Conservation (phyloP, 352 stramenopile species). For the Blastocystis sp. region DNA sequence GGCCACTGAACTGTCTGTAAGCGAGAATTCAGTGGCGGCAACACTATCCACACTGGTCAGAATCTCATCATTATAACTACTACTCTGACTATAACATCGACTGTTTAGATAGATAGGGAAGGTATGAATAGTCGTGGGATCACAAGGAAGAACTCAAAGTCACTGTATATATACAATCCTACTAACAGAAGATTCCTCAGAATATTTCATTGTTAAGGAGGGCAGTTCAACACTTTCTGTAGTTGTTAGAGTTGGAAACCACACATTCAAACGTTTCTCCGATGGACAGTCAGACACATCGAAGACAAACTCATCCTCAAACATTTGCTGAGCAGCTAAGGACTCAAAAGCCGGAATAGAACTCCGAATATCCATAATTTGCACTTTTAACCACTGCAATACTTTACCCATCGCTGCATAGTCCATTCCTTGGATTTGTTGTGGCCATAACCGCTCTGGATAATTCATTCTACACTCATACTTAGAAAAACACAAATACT, state of each 20-base stretch:
- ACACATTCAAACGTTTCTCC: background rate
- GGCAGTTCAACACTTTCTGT: background rate
- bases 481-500: background rate
- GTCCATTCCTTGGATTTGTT: conserved; percentile 61
- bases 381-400: background rate
- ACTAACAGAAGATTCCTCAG: background rate
- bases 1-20: background rate
- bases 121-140: background rate
- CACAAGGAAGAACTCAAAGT: conserved; percentile 12
- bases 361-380: conserved; percentile 39
- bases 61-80: conserved; percentile 2
- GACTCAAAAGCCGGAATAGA: conserved; percentile 48
- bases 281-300: background rate
- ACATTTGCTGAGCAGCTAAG: conserved; percentile 18
- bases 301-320: conserved; percentile 28
- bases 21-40: background rate
- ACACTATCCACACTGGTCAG: background rate
- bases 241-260: background rate
- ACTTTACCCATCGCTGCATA: background rate
- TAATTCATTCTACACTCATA: conserved; percentile 39
- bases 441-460: conserved; percentile 3
- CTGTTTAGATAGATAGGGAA: background rate
- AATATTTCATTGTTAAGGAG: background rate
- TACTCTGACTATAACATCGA: background rate
- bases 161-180: background rate